Base-by-base conservation (phyloP, 2,329 filamentous ascomycete genomes). In the Fusarium equiseti region DNA sequence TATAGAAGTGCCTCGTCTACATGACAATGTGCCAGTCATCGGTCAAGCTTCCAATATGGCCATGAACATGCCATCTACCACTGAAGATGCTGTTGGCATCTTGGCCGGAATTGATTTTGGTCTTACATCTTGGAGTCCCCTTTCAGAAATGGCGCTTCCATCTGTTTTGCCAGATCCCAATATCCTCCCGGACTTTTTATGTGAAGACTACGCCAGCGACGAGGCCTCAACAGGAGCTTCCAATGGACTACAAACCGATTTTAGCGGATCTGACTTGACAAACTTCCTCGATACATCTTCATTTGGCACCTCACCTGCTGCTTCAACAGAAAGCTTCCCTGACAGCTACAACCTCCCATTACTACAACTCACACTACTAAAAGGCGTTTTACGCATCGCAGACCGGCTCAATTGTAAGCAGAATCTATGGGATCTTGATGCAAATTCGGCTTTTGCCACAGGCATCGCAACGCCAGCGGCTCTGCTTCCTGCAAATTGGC, bases 261-360 rank as follows among this genome's bases (percentile, higher is more conserved):
- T 57, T 40, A 29, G 12, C 43, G 43, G 60, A 15, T 24, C 56
- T 11, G 64, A 70, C n/a, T 53, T 76, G 24, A 15, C 75, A 16
- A 55, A 54, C 5, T 63, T 68, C n/a, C 58, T 76, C 26, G 66
- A 72, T 38, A 61, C 73, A 6, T 63, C 75, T 4, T 68, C 74
- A 10, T 70, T 77, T 29, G 56, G 63, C 40, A 58, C 48, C 43
- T 64, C 66, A 6, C 55, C 68, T 38, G 62, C 72, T 8, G 66
- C 75, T 8, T 71, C 74, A 8, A 55, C 66, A 13, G 60, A 73
- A 49, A 73, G 73, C 40, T 81, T 81, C 57, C 78, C 82, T 2
- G 86, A 88, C 74, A 85, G 84, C 49, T 85, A 83, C 69, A 77
- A 81, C 50, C 77, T 88, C 8, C 83, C 85, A 1, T 75, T 87